Evolutionary conservation across 1,284 basidiomycete genomes (phyloP).

Genomic region (Stygiomarasmius scandens): DNA sequence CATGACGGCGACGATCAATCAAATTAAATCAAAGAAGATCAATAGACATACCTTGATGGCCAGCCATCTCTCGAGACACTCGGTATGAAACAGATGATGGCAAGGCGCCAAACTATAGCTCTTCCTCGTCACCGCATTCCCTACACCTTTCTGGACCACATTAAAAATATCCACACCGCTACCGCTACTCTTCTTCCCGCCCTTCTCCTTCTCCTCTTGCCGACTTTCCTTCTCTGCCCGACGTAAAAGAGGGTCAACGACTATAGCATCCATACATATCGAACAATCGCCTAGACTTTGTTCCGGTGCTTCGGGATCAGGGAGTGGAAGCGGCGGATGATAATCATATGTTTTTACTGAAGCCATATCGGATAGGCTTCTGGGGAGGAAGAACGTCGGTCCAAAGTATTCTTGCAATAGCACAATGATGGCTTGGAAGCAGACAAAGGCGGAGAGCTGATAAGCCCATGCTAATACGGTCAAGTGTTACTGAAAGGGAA

Average conservation of each 20-base stretch:
- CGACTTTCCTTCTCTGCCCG: constrained; percentile 27
- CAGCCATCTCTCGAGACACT: constrained; percentile 87
- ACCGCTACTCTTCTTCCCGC: constrained; percentile 29
- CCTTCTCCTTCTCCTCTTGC: constrained; percentile 25
- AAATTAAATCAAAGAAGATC: no score
- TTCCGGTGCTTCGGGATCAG: constrained; percentile 75
- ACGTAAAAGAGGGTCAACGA: constrained; percentile 49
- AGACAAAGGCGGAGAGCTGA: constrained; percentile 62
- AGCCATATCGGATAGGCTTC: constrained; percentile 65
- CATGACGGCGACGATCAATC: background rate
- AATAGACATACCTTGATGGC: constrained; percentile 73
- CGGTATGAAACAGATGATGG: constrained; percentile 88
- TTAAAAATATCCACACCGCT: constrained; percentile 38
- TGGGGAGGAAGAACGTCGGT: constrained; percentile 81
- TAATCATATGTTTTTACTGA: constrained; percentile 78
- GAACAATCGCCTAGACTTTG: constrained; percentile 81
- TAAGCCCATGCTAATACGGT: constrained; percentile 63
- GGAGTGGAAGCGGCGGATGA: constrained; percentile 77
- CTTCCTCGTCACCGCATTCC: constrained; percentile 51
- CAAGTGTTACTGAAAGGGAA: constrained; percentile 4
- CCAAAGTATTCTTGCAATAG: constrained; percentile 79
- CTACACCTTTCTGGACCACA: constrained; percentile 48
- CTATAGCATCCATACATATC: constrained; percentile 89
- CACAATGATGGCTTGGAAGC: constrained; percentile 66
- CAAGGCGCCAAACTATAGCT: constrained; percentile 87